phyloP scores from a whole-genome alignment of 208 protist genomes.

The Crithidia expoeki region DNA sequence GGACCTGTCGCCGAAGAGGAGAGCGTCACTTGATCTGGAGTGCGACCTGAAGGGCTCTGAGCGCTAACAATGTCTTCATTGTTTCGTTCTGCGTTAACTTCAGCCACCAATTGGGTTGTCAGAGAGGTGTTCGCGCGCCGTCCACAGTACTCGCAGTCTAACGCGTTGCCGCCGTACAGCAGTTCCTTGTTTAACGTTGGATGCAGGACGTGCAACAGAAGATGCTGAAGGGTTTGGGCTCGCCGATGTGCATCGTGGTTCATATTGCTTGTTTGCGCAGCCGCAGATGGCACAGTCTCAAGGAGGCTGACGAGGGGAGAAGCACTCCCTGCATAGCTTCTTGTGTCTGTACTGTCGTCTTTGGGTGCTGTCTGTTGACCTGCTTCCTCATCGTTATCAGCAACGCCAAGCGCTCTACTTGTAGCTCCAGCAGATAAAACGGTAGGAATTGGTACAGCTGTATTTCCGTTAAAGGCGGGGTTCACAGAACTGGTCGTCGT shows the following conservation, averaged over 20 bases:
- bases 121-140: slow-evolving; percentile 42
- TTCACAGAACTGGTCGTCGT: slow-evolving; percentile 22
- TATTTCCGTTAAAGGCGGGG: neutral
- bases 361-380: neutral
- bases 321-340: too few relatives aligned
- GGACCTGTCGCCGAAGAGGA: too few relatives aligned
- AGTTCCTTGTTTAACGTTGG: slow-evolving; percentile 43
- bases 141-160: slow-evolving; percentile 53
- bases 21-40: neutral
- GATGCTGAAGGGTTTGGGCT: slow-evolving; percentile 41
- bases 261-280: too few relatives aligned
- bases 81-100: slow-evolving; percentile 1
- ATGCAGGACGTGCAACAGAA: slow-evolving; percentile 49
- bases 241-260: neutral
- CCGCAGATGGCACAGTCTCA: too few relatives aligned
- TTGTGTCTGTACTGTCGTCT: too few relatives aligned
- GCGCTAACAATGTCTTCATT: neutral
- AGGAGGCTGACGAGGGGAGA: too few relatives aligned
- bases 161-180: slow-evolving; percentile 56
- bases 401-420: too few relatives aligned
- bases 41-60: neutral
- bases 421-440: too few relatives aligned
- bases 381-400: neutral
- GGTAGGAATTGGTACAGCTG: too few relatives aligned
- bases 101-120: slow-evolving; percentile 40